Base-by-base conservation (phyloP, 805 yeast species). In the Brettanomyces anomalus region DNA sequence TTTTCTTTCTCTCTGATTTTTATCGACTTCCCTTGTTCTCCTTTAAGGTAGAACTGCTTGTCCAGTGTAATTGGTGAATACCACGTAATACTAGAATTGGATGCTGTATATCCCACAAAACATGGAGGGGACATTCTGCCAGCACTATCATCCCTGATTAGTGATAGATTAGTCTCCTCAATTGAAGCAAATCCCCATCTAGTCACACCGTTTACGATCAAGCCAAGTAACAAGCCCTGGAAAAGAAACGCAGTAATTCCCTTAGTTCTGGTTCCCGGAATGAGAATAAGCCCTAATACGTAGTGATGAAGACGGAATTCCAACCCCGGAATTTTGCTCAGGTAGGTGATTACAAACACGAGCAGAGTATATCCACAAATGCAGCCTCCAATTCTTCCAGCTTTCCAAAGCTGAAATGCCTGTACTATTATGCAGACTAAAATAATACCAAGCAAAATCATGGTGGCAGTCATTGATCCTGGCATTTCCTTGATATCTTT, bases 181-280 rank as follows among this genome's bases (percentile, higher is more conserved):
- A 90, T 77, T 13, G 96, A 79, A 2, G 94, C 97, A 54, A 84
- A 79, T 43, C 93, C 97, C 98, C 98, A 90, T 43, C 94, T 68
- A 0, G 94, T 77, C 2, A 86, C 78, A 0, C 98, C 98, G 18
- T 89, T 82, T 5, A 88, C 68, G 40, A 84, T 71, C 37, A 90
- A 66, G 0, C 97, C 98, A 0, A 86, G 58, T 19, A 90, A 64
- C 1, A 90, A 73, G 2, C 97, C 97, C 57, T 89, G 96, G 55
- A 85, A 82, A 7, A 82, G 52, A 50, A 83, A 67, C 0, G 89
- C 88, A 0, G 85, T 69, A 34, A 74, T 56, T 0, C 93, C 89
- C 49, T 77, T 67, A 0, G 90, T 84, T 3, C 79, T 71, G 35
- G 96, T 85, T 0, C 96, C 97, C 0, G 96, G 95, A 2, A 89